Base-by-base conservation (phyloP, 306 rosid species). In the Vigna nakashimae region DNA sequence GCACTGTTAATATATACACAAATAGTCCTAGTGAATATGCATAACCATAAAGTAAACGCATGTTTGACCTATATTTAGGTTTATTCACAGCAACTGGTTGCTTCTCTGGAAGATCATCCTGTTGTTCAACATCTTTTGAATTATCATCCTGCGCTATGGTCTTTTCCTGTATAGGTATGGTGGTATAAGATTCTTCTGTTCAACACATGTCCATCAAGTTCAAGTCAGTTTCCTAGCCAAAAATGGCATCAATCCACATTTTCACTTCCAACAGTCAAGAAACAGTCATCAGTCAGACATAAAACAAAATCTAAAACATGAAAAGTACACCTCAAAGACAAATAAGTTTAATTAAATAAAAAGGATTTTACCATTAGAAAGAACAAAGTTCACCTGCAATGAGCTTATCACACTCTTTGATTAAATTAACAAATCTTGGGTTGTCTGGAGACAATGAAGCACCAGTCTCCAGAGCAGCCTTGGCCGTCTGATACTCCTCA, bases 401-500 rank as follows among this genome's bases (percentile, higher is more conserved):
- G 18, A 36, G 74, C 38, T 82, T 57, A 18, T 92, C 90, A 63
- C 99, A 95, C 76, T 92, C 91, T 78, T 89, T 79, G 40, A 95
- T 91, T 71, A 87, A 76, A 16, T 48, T 69, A 2, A 78, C 60
- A 68, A 91, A 92, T 84, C 91, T 88, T 65, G 89, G 28, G 12
- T 92, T 86, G 22, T 40, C 91, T 0, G 84, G 79, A 18, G 84
- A 87, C 80, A 92, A 76, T 40, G 98, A 49, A 34, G 90, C 92
- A 72, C 99, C 98, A 1, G 20, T 60, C 82, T 90, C 89, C 80
- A 95, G 72, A 6, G 98, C 97, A 3, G 84, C 76, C 86, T 87
- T 92, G 7, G 99, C 99, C 46, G 99, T 95, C 76, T 92, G 86
- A 81, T 89, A 92, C 82, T 92, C 98, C 85, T 92, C 99, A 20